These are phyloP conservation scores for Calophaca sinica DNA, from an alignment of 306 rosid genomes.

Conservation along the genomic window DNA sequence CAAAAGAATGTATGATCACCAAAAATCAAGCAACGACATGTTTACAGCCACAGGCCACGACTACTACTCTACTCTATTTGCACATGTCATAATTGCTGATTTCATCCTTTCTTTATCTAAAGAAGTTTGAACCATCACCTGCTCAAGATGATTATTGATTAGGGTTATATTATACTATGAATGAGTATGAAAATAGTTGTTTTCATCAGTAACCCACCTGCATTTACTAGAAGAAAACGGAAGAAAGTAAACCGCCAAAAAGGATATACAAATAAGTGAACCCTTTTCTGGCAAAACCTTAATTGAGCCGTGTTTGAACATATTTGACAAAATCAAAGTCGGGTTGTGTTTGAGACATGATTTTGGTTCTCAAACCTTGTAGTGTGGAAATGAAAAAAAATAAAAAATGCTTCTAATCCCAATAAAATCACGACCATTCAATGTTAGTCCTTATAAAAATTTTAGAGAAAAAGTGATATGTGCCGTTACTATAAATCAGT, in stretches of 20 bases:
- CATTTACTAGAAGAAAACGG: constrained; percentile 17
- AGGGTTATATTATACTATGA: constrained; percentile 17
- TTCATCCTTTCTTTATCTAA: constrained; percentile 80
- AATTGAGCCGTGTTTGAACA: constrained; percentile 16
- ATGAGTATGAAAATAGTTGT: constrained; percentile 4
- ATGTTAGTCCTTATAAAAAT: no score
- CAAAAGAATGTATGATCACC: constrained; percentile 35
- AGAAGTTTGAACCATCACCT: constrained; percentile 85
- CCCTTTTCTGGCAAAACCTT: background rate
- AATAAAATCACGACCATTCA: no score
- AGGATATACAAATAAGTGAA: constrained; percentile 11
- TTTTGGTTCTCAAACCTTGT: no score
- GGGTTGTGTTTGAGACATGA: background rate
- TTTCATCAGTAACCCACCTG: constrained; percentile 7
- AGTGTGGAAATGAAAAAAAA: no score
- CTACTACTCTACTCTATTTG: constrained; percentile 79
- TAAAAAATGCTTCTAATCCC: no score
- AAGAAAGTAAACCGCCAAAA: background rate
- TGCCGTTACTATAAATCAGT: no score
- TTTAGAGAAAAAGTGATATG: no score
- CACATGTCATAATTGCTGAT: constrained; percentile 69
- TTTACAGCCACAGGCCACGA: constrained; percentile 26
- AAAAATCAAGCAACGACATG: constrained; percentile 30
- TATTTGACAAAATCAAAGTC: background rate
- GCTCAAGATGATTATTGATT: constrained; percentile 42